Evolutionary conservation across 768 basidiomycete genomes (phyloP), one percentile per base, ranked within the genome.

Genomic region (Mrakia hoshinonis): DNA sequence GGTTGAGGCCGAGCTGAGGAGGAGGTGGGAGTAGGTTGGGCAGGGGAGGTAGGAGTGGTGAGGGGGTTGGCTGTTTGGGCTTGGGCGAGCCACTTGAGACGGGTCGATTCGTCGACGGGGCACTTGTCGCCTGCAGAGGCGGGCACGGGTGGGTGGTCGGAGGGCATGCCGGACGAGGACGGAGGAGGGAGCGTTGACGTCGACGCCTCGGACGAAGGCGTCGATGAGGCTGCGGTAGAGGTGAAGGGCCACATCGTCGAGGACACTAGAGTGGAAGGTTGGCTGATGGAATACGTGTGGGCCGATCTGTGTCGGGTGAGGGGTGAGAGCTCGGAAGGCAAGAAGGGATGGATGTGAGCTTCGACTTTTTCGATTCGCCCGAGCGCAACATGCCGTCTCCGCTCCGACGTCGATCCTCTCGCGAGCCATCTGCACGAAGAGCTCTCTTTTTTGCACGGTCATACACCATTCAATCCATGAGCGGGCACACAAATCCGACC

Each of bases 81-180:
- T 29, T 73, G 73, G 55, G 58, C 74, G n/a, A 82, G 76, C 84
- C 84, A 85, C 65, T 81, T 77, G 24, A 82, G 78, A 55, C 83
- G 81, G 0, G 84, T 77, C 18, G 77, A 78, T 77, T 88, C 85
- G 80, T 88, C 87, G 58, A 91, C 87, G 1, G 89, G 89, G 77
- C 89, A 91, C 71, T 80, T 75, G 67, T 79, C 78, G 9, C 75
- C 74, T 22, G 73, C 54, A 1, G 62, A 63, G 2, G 70, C 31
- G 4, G 46, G 39, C 10, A 31, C 61, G 24, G 68, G 60, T 38
- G 60, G 13, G 36, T 54, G 47, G 43, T 51, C 52, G 29, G 52
- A 13, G 34, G 51, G 38, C 38, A 22, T 18, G 38, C 20, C 18
- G 31, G 52, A 12, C 11, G 51, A n/a, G 49, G 34, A 11, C 47